These are phyloP conservation scores for Pythium phragmiticola DNA, from an alignment of 352 stramenopile genomes.

Conservation along the genomic window DNA sequence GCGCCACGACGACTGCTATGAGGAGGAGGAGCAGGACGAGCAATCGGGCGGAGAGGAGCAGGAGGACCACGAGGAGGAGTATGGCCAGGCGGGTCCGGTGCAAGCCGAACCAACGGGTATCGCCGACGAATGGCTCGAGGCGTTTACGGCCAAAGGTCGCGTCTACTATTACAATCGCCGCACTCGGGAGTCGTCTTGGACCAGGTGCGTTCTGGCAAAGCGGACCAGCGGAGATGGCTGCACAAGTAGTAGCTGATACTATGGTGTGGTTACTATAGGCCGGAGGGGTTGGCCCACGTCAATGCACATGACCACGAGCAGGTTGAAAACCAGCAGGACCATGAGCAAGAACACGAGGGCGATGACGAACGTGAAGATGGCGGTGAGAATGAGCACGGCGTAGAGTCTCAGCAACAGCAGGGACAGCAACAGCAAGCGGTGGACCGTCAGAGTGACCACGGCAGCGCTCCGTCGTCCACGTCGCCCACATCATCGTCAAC, in stretches of 20 bases:
- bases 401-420: not conserved
- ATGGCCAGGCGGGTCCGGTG: not conserved
- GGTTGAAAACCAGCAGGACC: not conserved
- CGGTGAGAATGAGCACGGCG: not conserved
- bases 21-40: constrained; percentile 10
- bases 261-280: not conserved
- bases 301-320: not conserved
- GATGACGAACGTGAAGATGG: constrained; percentile 8
- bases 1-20: not conserved
- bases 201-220: constrained; percentile 39
- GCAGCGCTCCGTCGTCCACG: constrained; percentile 18
- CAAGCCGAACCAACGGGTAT: not conserved
- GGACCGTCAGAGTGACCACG: constrained; percentile 2
- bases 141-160: constrained; percentile 81
- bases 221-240: no score
- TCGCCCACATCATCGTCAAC: constrained; percentile 19
- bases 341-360: constrained; percentile 6
- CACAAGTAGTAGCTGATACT: no score
- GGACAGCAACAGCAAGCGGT: not conserved
- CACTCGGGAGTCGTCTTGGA: constrained; percentile 85
- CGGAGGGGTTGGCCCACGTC: not conserved
- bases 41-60: constrained; percentile 5
- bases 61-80: constrained; percentile 8
- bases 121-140: constrained; percentile 71
- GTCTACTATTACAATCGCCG: constrained; percentile 89